A percentile compares a stretch with the other conserved stretches of the same genome.
Evolutionary conservation across 306 rosid genomes (phyloP).

Genomic region (Cucurbita maxima): DNA sequence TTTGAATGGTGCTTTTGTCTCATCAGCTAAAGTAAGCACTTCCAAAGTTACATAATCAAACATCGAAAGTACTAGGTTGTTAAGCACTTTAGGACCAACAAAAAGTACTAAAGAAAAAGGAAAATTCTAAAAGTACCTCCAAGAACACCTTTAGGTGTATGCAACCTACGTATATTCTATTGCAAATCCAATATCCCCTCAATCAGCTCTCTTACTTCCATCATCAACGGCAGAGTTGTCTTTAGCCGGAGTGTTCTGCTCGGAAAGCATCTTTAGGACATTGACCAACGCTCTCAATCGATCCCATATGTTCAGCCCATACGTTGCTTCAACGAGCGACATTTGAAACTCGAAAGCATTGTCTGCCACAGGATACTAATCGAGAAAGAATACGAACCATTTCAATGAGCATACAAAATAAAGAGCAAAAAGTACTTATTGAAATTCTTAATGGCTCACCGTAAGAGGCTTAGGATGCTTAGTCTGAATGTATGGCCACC

Average conservation of each 20-base stretch:
- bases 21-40: background rate
- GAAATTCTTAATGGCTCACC: slow-evolving; percentile 29
- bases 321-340: slow-evolving; percentile 64
- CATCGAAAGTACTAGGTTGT: background rate
- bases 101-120: background rate
- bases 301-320: slow-evolving; percentile 81
- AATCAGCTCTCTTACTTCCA: background rate
- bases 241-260: slow-evolving; percentile 29
- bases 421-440: background rate
- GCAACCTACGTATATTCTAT: background rate
- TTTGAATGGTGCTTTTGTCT: background rate
- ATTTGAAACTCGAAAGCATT: slow-evolving; percentile 79
- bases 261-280: slow-evolving; percentile 54
- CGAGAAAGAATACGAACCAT: background rate
- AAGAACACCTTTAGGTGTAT: background rate
- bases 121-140: background rate
- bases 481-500: slow-evolving; percentile 82
- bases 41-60: background rate
- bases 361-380: slow-evolving; percentile 72
- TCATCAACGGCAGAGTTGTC: background rate
- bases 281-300: slow-evolving; percentile 64
- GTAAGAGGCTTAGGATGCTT: slow-evolving; percentile 76
- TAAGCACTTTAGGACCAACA: background rate
- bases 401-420: background rate
- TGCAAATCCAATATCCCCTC: background rate